A percentile compares a stretch with the other conserved stretches of the same genome.
Evolutionary conservation across 108 stramenopile species (phyloP).

Genomic region (Nitzschia putrida): DNA sequence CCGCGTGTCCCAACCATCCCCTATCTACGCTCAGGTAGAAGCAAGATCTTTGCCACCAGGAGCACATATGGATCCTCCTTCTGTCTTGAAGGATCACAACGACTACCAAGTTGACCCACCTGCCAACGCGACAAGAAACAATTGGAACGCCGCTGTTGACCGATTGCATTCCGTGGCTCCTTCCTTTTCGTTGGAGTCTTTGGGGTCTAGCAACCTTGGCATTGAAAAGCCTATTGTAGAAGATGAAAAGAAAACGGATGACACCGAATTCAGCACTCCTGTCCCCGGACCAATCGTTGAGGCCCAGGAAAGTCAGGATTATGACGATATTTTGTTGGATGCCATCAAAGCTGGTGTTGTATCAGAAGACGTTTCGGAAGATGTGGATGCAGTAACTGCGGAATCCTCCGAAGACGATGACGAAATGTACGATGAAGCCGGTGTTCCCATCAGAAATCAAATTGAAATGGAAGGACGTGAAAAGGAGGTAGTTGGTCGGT

Average conservation of each 20-base stretch:
- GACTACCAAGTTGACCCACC: conserved; percentile 23
- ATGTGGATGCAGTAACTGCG: neutral
- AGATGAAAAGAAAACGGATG: conserved; percentile 36
- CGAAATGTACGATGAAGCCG: conserved; percentile 16
- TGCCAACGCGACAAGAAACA: conserved; percentile 3
- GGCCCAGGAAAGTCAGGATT: neutral
- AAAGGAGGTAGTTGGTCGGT: neutral
- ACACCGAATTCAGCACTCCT: conserved; percentile 32
- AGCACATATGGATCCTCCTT: conserved; percentile 19
- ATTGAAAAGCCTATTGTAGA: conserved; percentile 2
- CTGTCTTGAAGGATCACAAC: conserved; percentile 8
- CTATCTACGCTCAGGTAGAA: conserved; percentile 30
- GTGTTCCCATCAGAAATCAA: conserved; percentile 14
- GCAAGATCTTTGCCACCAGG: conserved; percentile 7
- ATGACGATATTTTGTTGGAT: neutral
- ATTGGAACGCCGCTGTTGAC: conserved; percentile 2
- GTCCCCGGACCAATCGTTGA: conserved; percentile 6
- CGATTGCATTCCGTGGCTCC: conserved; percentile 16
- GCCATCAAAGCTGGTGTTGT: neutral
- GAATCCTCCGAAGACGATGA: neutral
- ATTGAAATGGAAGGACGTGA: neutral
- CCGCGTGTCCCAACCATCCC: conserved; percentile 22
- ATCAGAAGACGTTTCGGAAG: neutral
- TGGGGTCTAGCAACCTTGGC: conserved; percentile 5
- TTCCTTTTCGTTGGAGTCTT: conserved; percentile 17